A percentile compares a stretch with the other conserved stretches of the same genome.
Evolutionary conservation across 306 rosid genomes (phyloP).

Genomic region (Fragaria vesca): DNA sequence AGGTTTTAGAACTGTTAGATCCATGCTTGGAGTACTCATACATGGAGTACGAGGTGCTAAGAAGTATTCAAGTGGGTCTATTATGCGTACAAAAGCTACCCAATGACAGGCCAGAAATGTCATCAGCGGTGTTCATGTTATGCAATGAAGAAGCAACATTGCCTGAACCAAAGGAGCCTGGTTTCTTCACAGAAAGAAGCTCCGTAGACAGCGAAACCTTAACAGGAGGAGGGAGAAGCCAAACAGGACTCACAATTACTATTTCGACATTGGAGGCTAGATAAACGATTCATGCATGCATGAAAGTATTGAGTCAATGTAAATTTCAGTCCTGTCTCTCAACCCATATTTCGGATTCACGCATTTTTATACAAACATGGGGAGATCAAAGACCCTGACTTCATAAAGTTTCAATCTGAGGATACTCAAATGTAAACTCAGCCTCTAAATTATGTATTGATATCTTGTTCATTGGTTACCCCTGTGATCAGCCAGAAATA

Average conservation of each 20-base stretch:
- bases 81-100: constrained; percentile 20
- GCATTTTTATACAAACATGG: background rate
- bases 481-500: background rate
- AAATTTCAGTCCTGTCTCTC: no score
- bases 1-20: background rate
- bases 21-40: background rate
- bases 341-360: background rate
- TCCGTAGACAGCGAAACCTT: background rate
- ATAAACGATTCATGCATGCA: background rate
- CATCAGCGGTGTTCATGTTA: constrained; percentile 18
- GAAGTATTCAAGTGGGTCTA: constrained; percentile 18
- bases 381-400: background rate
- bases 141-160: constrained; percentile 4
- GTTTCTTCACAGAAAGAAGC: constrained; percentile 25
- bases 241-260: background rate
- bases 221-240: background rate
- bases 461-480: no score
- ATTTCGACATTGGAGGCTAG: background rate
- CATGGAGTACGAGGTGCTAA: background rate
- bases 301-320: no score
- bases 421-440: background rate
- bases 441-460: background rate
- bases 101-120: constrained; percentile 22
- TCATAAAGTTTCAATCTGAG: no score
- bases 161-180: constrained; percentile 26